phyloP scores from a whole-genome alignment of 78 protist species.

The Capsaspora owczarzaki region DNA sequence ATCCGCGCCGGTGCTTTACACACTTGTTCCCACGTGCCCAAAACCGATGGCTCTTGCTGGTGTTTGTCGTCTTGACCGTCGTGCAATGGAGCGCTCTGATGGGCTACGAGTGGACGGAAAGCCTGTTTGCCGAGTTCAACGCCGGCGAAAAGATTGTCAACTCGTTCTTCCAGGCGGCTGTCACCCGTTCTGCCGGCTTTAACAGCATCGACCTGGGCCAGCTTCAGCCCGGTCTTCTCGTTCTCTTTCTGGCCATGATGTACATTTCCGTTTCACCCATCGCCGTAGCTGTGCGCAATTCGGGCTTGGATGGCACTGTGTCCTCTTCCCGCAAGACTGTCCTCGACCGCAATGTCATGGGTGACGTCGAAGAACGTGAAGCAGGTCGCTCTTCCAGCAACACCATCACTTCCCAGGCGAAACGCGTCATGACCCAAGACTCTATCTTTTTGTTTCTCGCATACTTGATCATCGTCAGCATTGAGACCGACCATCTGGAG shows the following conservation, averaged over 20 bases:
- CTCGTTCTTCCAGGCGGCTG: neutral
- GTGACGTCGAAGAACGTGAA: too few relatives aligned
- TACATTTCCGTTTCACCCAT: neutral
- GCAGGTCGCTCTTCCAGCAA: too few relatives aligned
- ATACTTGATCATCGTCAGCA: neutral
- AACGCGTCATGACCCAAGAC: neutral
- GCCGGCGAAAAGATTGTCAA: neutral
- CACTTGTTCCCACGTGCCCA: neutral
- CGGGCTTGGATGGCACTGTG: neutral
- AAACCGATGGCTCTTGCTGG: neutral
- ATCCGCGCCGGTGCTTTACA: constrained; percentile 8
- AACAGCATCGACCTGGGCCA: neutral
- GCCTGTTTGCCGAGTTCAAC: neutral
- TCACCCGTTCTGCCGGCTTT: constrained; percentile 7
- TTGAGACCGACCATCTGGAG: neutral
- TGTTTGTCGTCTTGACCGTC: neutral
- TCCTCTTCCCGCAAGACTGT: neutral
- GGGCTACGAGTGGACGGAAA: neutral
- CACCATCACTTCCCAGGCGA: too few relatives aligned
- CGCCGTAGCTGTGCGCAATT: neutral
- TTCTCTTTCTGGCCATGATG: neutral
- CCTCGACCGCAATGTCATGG: too few relatives aligned
- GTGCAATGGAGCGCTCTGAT: neutral
- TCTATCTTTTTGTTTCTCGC: neutral
- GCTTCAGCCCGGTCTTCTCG: neutral